phyloP scores from a whole-genome alignment of 139 green algal species.

The Ostreobium quekettii region DNA sequence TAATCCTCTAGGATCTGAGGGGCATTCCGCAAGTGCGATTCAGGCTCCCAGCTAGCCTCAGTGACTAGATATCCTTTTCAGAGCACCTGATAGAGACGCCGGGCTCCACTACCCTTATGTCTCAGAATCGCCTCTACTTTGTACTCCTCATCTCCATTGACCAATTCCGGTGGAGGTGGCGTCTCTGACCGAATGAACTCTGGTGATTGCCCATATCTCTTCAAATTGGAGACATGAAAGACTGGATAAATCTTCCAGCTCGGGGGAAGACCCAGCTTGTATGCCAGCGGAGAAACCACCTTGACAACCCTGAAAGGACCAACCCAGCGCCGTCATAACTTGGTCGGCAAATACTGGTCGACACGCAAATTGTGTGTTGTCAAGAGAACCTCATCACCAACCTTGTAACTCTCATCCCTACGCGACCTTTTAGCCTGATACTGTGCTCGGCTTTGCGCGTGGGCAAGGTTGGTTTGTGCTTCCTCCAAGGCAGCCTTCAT shows the following conservation, averaged over 20 bases:
- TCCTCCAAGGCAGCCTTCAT: background rate
- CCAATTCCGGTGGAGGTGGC: background rate
- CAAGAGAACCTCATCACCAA: constrained; percentile 22
- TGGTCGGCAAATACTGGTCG: background rate
- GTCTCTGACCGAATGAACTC: background rate
- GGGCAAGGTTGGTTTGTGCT: constrained; percentile 9
- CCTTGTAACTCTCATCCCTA: background rate
- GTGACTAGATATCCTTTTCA: constrained; percentile 6
- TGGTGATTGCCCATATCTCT: background rate
- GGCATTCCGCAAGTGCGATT: no score
- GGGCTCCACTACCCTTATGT: background rate
- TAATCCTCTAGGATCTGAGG: no score
- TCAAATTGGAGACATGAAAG: constrained; percentile 17
- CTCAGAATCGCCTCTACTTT: background rate
- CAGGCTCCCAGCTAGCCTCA: constrained; percentile 6
- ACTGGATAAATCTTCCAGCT: constrained; percentile 7
- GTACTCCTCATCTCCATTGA: background rate
- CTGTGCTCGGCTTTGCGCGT: constrained; percentile 20
- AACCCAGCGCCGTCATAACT: constrained; percentile 7
- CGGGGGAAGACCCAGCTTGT: constrained; percentile 2
- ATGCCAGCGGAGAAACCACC: background rate
- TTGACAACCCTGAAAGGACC: constrained; percentile 16
- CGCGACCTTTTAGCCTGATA: constrained; percentile 14
- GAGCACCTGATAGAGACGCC: background rate
- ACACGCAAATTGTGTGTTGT: constrained; percentile 15